Percentiles rank a stretch among this genome's conserved stretches.
Conservation (phyloP, 495 filamentous ascomycete species). For the Darksidea phi region DNA sequence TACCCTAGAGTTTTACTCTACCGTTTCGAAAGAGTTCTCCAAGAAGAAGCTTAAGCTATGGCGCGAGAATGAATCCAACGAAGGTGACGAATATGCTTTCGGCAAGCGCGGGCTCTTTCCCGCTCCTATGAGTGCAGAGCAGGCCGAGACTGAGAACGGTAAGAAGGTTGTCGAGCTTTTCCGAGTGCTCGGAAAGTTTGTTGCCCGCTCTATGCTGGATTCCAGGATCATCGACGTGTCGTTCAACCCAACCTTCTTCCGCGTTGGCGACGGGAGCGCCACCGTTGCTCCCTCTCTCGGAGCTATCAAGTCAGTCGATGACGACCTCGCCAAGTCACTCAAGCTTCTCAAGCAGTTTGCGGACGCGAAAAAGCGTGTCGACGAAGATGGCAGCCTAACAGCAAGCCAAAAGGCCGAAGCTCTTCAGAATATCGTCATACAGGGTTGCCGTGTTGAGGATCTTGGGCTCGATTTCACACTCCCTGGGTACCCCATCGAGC, state of each 20-base stretch:
- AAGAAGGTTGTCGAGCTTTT: conserved; percentile 83
- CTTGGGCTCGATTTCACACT: conserved; percentile 90
- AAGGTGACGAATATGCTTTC: conserved; percentile 80
- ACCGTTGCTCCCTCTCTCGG: conserved; percentile 82
- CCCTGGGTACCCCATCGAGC: conserved; percentile 91
- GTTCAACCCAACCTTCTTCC: conserved; percentile 97
- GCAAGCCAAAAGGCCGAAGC: conserved; percentile 67
- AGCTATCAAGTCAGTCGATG: conserved; percentile 87
- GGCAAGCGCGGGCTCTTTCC: conserved; percentile 87
- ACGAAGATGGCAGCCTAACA: conserved; percentile 63
- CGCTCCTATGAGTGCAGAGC: conserved; percentile 80
- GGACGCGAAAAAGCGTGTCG: conserved; percentile 74
- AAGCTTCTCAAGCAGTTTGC: conserved; percentile 87
- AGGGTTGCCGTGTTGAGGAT: conserved; percentile 78
- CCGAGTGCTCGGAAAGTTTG: conserved; percentile 94
- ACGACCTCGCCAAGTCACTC: conserved; percentile 79
- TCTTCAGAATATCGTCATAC: conserved; percentile 64
- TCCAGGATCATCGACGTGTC: conserved; percentile 97
- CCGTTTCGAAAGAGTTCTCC: conserved; percentile 94
- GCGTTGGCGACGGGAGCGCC: conserved; percentile 72
- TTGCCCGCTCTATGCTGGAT: conserved; percentile 96
- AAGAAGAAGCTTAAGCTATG: conserved; percentile 96
- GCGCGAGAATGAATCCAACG: conserved; percentile 82
- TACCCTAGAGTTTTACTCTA: conserved; percentile 97
- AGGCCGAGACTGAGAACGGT: conserved; percentile 70